Evolutionary conservation across 139 green algal species (phyloP), one percentile per base, ranked within the genome.

Genomic region (Chlorella sp.): DNA sequence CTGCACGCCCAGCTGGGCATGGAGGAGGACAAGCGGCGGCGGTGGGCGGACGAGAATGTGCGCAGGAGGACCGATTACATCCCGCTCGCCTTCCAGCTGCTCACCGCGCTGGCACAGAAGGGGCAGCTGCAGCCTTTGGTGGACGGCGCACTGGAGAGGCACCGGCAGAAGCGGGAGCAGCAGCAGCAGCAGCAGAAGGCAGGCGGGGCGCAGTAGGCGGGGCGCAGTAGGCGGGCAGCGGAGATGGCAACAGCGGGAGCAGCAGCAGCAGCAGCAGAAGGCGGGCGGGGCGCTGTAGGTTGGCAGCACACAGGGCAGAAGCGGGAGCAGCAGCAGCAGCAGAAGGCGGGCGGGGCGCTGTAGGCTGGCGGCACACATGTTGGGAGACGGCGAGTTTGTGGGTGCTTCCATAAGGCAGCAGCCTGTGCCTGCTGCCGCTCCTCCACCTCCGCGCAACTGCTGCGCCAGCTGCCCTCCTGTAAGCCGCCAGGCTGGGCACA

Each of bases 51-150:
- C 0, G 98, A 99, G 86, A 99, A 99, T 93, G 89, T 98, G 11
- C 94, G 98, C 11, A 92, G 98, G 12, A 95, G 96, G 71, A 97
- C 98, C 83, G 98, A 99, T 93, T 99, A 98, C 94, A 94, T 99
- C 39, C 78, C 78, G 26, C 40, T 64, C 11, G 81, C 99, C 0
- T 99, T 99, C 94, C 96, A 98, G 85, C 95, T 99, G 61, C 89
- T 99, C 12, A 96, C 95, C 83, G 78, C 96, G 9, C 92, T 99
- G 64, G 97, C 98, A 2, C 93, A 96, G 88, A 95, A 97, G 81
- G 94, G 95, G 39, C 86, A 98, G 94, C 90, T 99, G 68, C 82
- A 94, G 83, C 91, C 92, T 0, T 89, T 99, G 24, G 93, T 99
- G 36, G 91, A 97, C 61, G 83, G 90, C 37, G 96, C 96, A 34